phyloP scores from a whole-genome alignment of 768 basidiomycete genomes.

The Lactarius pseudohatsudake region DNA sequence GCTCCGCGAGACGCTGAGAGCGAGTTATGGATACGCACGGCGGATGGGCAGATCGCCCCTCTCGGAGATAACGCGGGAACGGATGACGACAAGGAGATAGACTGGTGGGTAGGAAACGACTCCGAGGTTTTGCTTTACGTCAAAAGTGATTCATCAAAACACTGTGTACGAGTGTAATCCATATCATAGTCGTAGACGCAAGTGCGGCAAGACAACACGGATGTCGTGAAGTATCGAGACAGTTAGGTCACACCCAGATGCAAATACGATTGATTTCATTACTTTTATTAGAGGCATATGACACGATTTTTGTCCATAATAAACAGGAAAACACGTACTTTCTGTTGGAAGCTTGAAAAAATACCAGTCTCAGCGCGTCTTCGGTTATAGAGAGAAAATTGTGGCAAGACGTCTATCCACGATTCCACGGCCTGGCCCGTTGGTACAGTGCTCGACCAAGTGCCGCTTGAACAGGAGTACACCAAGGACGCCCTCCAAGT shows the following conservation, averaged over 20 bases:
- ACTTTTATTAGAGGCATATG: not conserved
- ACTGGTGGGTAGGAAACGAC: conserved; percentile 67
- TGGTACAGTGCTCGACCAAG: not conserved
- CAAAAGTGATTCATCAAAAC: not conserved
- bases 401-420: not conserved
- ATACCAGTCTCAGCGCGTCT: not conserved
- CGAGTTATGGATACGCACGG: conserved; percentile 56
- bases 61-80: conserved; percentile 35
- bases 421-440: not conserved
- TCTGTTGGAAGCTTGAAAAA: not conserved
- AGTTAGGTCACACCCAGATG: not conserved
- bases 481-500: not conserved
- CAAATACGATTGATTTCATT: not conserved
- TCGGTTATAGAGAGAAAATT: not conserved
- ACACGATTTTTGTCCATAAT: not conserved
- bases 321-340: not conserved
- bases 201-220: not conserved
- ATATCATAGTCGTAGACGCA: not conserved
- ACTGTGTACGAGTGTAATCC: not conserved
- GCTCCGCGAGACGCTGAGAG: conserved; percentile 38
- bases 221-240: not conserved
- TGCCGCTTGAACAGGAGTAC: not conserved
- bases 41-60: conserved; percentile 46
- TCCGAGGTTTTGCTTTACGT: conserved; percentile 37
- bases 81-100: conserved; percentile 53